Conservation (phyloP, 2,329 filamentous ascomycete species). For the Alternaria sp. region DNA sequence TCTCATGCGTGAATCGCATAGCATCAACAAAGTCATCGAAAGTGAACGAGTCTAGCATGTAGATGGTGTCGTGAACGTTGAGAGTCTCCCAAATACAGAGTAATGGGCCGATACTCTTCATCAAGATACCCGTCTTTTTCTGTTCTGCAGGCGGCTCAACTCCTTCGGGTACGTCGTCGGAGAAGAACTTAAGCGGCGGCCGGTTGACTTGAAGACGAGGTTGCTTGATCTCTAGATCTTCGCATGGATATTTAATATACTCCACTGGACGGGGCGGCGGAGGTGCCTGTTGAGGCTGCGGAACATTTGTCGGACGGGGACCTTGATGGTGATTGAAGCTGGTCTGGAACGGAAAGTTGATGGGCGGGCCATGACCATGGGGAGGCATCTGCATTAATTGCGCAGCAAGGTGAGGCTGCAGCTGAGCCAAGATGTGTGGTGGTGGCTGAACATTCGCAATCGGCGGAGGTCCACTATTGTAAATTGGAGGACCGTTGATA, state of each 20-base stretch:
- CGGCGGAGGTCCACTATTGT: slow-evolving; percentile 15
- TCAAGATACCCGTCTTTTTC: slow-evolving; percentile 67
- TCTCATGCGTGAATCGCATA: slow-evolving; percentile 77
- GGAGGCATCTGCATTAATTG: slow-evolving; percentile 28
- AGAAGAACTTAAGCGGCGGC: slow-evolving; percentile 80
- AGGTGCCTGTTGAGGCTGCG: slow-evolving; percentile 59
- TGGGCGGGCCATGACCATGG: slow-evolving; percentile 28
- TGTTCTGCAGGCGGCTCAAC: slow-evolving; percentile 48
- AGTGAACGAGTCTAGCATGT: slow-evolving; percentile 93
- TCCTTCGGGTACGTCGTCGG: slow-evolving; percentile 63
- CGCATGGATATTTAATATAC: slow-evolving; percentile 92
- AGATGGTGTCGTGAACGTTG: slow-evolving; percentile 97
- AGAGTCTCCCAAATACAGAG: slow-evolving; percentile 96
- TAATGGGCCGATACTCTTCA: slow-evolving; percentile 84
- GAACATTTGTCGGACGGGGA: slow-evolving; percentile 49
- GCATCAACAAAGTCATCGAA: slow-evolving; percentile 96
- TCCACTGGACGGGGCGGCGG: slow-evolving; percentile 54
- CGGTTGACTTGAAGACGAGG: slow-evolving; percentile 69
- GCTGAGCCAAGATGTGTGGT: slow-evolving; percentile 18
- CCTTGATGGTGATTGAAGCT: slow-evolving; percentile 55
- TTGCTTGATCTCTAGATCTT: slow-evolving; percentile 84
- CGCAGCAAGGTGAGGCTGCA: slow-evolving; percentile 35
- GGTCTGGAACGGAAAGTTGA: slow-evolving; percentile 41
- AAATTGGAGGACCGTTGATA: slow-evolving; percentile 9
- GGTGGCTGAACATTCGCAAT: slow-evolving; percentile 7